A percentile compares a stretch with the other conserved stretches of the same genome.
phyloP scores from a whole-genome alignment of 352 stramenopile species.

The Pythium biforme region DNA sequence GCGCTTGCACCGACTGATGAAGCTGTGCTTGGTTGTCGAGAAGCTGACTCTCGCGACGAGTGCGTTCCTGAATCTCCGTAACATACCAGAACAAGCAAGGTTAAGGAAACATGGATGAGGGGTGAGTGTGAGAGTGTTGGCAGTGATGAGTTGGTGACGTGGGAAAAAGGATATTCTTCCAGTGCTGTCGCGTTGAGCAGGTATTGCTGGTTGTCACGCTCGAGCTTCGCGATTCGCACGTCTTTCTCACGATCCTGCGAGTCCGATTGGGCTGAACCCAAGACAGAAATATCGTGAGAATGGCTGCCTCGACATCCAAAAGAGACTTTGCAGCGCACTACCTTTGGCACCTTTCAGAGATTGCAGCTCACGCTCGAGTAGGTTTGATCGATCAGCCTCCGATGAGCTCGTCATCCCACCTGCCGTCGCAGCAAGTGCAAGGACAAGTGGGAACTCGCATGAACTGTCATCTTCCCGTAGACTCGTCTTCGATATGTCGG shows the following conservation, averaged over 20 bases:
- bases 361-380: slow-evolving; percentile 58
- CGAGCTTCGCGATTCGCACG: slow-evolving; percentile 58
- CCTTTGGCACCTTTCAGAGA: slow-evolving; percentile 52
- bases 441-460: slow-evolving; percentile 79
- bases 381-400: slow-evolving; percentile 58
- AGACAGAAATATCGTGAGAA: not conserved
- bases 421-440: slow-evolving; percentile 72
- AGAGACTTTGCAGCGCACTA: not conserved
- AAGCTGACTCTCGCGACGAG: slow-evolving; percentile 54
- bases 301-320: not conserved
- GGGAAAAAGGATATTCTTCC: slow-evolving; percentile 80
- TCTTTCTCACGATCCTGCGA: slow-evolving; percentile 20
- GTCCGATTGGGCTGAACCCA: slow-evolving; percentile 4
- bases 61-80: slow-evolving; percentile 82
- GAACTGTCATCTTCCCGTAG: slow-evolving; percentile 64
- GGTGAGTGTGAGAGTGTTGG: not conserved
- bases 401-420: slow-evolving; percentile 70
- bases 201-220: slow-evolving; percentile 85
- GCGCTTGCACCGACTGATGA: slow-evolving; percentile 57
- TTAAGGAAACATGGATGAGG: slow-evolving; percentile 49
- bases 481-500: slow-evolving; percentile 70
- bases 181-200: slow-evolving; percentile 78
- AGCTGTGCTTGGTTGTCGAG: slow-evolving; percentile 67
- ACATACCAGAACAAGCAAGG: slow-evolving; percentile 31
- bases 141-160: not conserved